Percentiles rank a stretch among this genome's conserved stretches.
Evolutionary conservation across 345 rosid genomes (phyloP).

Genomic region (Noccaea bulbosa): DNA sequence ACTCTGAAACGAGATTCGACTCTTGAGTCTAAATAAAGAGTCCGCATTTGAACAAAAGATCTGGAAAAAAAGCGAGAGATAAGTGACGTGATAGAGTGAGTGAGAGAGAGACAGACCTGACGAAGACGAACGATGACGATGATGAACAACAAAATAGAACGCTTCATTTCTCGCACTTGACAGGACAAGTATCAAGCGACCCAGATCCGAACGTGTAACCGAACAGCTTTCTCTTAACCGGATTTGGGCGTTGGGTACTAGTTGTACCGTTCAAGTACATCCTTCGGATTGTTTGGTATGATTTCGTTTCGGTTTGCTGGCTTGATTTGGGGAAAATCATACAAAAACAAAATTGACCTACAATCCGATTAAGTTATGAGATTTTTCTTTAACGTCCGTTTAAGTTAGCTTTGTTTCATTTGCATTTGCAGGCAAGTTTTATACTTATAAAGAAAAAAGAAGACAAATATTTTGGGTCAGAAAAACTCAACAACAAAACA

Average conservation of each 20-base stretch:
- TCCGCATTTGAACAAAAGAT: too few species aligned
- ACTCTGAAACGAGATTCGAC: background rate
- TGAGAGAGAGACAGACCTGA: conserved; percentile 23
- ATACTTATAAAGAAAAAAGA: too few species aligned
- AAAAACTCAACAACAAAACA: too few species aligned
- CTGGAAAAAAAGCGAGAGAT: background rate
- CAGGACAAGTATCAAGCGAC: background rate
- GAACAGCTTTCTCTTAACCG: background rate
- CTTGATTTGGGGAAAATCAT: background rate
- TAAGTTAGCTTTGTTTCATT: background rate
- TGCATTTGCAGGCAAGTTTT: background rate
- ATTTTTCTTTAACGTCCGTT: too few species aligned
- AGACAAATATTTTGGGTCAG: too few species aligned
- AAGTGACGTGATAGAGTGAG: background rate
- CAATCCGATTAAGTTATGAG: background rate
- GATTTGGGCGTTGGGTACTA: background rate
- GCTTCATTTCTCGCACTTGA: background rate
- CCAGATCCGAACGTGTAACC: background rate
- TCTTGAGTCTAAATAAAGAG: background rate
- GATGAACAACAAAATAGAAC: background rate
- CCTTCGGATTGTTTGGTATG: background rate
- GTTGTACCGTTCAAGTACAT: background rate
- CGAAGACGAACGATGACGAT: conserved; percentile 3
- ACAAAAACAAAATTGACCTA: background rate
- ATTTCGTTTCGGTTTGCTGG: background rate